Conservation (phyloP, 352 stramenopile species). For the Globisporangium cystogenes region DNA sequence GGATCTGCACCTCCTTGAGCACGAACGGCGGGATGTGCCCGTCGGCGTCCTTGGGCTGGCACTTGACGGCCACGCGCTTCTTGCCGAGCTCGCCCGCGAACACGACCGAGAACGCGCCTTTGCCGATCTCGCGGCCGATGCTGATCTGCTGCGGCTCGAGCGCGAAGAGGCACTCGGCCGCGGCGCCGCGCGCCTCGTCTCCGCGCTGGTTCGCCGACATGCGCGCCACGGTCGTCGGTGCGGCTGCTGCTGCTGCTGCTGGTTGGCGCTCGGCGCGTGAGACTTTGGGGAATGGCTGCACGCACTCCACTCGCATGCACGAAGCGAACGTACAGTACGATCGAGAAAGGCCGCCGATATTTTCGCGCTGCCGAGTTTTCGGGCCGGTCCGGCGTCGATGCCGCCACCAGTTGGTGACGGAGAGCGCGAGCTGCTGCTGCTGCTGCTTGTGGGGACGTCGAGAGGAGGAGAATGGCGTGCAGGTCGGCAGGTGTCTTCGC, state of each 20-base stretch:
- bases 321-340: not conserved
- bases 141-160: constrained; percentile 57
- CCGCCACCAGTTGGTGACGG: too few species aligned
- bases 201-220: constrained; percentile 34
- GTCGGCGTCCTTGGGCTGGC: constrained; percentile 72
- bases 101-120: constrained; percentile 80
- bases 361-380: too few species aligned
- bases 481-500: too few species aligned
- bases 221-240: not conserved
- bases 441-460: too few species aligned
- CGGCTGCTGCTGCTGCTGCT: not conserved
- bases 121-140: constrained; percentile 79
- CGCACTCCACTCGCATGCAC: too few species aligned
- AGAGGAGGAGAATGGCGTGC: too few species aligned
- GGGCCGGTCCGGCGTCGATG: not conserved
- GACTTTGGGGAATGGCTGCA: constrained; percentile 11
- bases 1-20: constrained; percentile 70
- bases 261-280: not conserved
- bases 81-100: constrained; percentile 69
- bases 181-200: constrained; percentile 15
- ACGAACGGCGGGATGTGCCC: constrained; percentile 71
- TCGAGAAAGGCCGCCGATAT: constrained; percentile 3
- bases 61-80: constrained; percentile 78
- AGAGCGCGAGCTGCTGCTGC: too few species aligned
- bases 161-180: constrained; percentile 32